phyloP scores from a whole-genome alignment of 2,329 filamentous ascomycete species.

The Xylariaceae sp. region DNA sequence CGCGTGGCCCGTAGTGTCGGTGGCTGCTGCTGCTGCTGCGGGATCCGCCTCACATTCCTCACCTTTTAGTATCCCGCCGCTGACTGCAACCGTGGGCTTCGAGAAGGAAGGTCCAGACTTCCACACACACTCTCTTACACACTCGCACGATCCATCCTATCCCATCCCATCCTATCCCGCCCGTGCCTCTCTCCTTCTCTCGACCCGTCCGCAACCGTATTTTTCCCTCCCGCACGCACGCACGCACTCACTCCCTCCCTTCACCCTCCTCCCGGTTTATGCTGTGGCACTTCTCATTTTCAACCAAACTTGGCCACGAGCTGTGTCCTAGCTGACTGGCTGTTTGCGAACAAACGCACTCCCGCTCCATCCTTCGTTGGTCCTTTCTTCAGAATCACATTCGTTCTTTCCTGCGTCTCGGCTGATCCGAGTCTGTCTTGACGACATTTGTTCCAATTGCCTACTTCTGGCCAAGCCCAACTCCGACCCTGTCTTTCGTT shows the following conservation, averaged over 20 bases:
- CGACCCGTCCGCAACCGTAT: neutral
- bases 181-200: neutral
- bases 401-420: constrained; percentile 17
- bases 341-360: constrained; percentile 7
- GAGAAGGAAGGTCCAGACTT: no score
- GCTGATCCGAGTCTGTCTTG: constrained; percentile 21
- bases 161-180: neutral
- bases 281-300: neutral
- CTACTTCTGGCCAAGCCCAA: neutral
- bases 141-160: no score
- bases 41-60: no score
- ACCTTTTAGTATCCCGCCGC: no score
- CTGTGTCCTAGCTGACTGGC: constrained; percentile 14
- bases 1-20: no score
- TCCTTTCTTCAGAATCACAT: constrained; percentile 21
- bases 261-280: neutral
- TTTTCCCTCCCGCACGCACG: neutral
- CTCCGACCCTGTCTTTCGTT: constrained; percentile 12
- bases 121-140: no score
- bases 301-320: constrained; percentile 10
- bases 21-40: no score
- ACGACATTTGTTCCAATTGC: constrained; percentile 17
- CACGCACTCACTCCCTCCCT: constrained; percentile 1
- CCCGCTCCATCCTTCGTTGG: constrained; percentile 9
- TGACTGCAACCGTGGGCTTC: no score